Evolutionary conservation across 2,329 filamentous ascomycete species (phyloP).

Genomic region (Mycosphaerella arachidis): DNA sequence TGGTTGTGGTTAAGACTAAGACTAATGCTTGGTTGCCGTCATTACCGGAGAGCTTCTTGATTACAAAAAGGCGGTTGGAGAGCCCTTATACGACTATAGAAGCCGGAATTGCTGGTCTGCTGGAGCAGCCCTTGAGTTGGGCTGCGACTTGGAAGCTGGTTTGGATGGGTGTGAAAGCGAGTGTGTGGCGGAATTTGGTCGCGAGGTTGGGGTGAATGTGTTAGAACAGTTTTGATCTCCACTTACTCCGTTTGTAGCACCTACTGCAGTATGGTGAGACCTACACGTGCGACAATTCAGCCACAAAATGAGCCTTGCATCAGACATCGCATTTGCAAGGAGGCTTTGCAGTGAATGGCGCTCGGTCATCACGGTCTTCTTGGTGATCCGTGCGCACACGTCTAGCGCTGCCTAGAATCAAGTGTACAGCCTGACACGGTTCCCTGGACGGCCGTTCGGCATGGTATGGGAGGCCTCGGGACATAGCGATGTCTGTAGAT

Average conservation of each 20-base stretch:
- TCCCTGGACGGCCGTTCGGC: too few relatives aligned
- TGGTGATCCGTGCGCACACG: too few relatives aligned
- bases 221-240: neutral
- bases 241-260: neutral
- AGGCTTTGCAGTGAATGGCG: too few relatives aligned
- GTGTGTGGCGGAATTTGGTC: neutral
- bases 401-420: too few relatives aligned
- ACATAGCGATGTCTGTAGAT: too few relatives aligned
- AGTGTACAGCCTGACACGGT: too few relatives aligned
- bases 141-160: neutral
- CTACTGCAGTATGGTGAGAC: too few relatives aligned
- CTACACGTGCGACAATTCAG: too few relatives aligned
- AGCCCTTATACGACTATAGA: conserved; percentile 13
- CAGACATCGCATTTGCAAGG: too few relatives aligned
- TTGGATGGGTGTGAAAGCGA: neutral
- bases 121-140: conserved; percentile 9
- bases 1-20: conserved; percentile 15
- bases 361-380: too few relatives aligned
- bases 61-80: conserved; percentile 10
- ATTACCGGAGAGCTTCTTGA: conserved; percentile 15
- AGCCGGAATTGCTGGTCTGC: conserved; percentile 10
- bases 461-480: too few relatives aligned
- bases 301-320: too few relatives aligned
- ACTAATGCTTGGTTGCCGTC: conserved; percentile 14
- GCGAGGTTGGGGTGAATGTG: neutral